Conservation (phyloP, 2,329 filamentous ascomycete species). For the Ophiocordyceps camponoti-saundersi region DNA sequence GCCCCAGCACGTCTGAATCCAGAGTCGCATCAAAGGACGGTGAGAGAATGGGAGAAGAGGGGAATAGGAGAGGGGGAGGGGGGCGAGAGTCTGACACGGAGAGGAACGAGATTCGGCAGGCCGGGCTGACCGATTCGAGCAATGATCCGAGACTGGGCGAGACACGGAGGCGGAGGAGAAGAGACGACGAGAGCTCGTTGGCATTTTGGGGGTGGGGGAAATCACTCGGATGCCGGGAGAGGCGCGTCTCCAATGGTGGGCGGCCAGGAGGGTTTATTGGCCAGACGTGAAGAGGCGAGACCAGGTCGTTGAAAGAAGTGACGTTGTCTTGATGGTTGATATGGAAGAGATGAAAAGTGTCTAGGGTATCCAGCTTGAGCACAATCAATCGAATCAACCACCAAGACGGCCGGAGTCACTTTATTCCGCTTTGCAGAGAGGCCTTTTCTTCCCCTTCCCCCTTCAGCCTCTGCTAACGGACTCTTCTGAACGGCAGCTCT, state of each 20-base stretch:
- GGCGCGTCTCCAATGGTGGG: too few species aligned
- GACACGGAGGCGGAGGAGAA: constrained; percentile 6
- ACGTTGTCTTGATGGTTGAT: background rate
- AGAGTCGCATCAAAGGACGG: too few species aligned
- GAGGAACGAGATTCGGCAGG: constrained; percentile 1
- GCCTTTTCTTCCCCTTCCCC: background rate
- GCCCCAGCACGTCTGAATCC: background rate
- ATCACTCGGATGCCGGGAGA: background rate
- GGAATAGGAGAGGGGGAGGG: background rate
- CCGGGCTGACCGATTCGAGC: constrained; percentile 5
- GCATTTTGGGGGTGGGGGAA: background rate
- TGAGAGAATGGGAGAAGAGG: too few species aligned
- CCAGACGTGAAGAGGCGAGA: too few species aligned
- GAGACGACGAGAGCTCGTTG: background rate
- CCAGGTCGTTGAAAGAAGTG: background rate
- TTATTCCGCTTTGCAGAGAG: background rate
- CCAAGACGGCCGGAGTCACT: background rate
- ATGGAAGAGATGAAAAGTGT: background rate
- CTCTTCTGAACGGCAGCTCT: too few species aligned
- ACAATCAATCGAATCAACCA: too few species aligned
- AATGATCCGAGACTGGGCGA: constrained; percentile 9
- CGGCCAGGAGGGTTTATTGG: background rate
- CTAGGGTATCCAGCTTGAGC: background rate
- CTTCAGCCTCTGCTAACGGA: background rate
- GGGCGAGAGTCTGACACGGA: constrained; percentile 3